Base-by-base conservation (phyloP, 192 early-diverging fungal genomes). In the Linnemannia elongata region DNA sequence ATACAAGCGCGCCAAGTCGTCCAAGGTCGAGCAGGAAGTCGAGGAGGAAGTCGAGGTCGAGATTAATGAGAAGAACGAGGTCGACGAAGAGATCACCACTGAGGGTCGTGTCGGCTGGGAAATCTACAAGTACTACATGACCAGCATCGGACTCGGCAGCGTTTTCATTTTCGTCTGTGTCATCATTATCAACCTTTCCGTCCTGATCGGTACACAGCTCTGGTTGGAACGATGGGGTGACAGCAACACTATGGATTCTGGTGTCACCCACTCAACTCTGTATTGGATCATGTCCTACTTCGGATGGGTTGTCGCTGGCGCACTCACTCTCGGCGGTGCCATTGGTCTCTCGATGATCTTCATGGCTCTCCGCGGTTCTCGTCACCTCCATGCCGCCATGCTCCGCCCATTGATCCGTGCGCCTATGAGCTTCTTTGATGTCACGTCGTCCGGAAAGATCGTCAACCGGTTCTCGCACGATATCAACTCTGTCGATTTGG, bases 381-480 rank as follows among this genome's bases (percentile, higher is more conserved):
- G 89, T n/a, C 70, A 63, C n/a, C 87, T 93, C 6, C 96, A 97
- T 73, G 69, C 76, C 10, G 70, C 86, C 33, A 93, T 96, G 92
- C 89, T 96, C 42, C 72, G 89, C 13, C 93, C 91, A 27, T 88
- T 95, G 73, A 57, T 95, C 13, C 89, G 89, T 47, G 88, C 92
- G 1, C 92, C 92, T 3, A 90, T 90, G 88, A 75, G 75, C 39
- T 92, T 89, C 78, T 92, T 92, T 79, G 92, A 92, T 69, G 85
- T 92, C 7, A 94, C 95, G 0, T 94, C 95, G 8, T 82, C 93
- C 1, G 94, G 96, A 27, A 93, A 95, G 60, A 91, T 97, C 76
- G 80, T 96, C 47, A 95, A 97, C 82, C 93, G 96, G n/a, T 96
- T 97, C 74, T 92, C 94, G 60, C 95, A 96, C 77, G 96, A 97